These are phyloP conservation scores for Pyrrhoderma noxium DNA, from an alignment of 1,284 basidiomycete genomes.

Conservation along the genomic window DNA sequence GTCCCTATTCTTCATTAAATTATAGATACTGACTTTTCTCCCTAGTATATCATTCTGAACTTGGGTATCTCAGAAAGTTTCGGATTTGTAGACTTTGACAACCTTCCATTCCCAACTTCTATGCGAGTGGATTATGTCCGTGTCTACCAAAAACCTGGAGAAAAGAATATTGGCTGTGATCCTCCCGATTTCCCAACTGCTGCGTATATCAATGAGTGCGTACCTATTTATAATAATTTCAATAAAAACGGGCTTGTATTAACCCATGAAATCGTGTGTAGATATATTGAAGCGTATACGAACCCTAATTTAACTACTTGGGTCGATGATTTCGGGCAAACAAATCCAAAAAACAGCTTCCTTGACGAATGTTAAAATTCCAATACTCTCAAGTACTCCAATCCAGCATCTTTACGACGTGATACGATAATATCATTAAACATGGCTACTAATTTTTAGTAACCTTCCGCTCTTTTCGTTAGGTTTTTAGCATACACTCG, in stretches of 20 bases:
- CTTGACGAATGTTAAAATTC: constrained; percentile 3
- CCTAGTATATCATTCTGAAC: constrained; percentile 42
- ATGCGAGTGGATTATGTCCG: constrained; percentile 67
- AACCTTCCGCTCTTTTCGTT: too few species aligned
- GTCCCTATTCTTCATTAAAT: constrained; percentile 8
- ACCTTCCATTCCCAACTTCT: constrained; percentile 53
- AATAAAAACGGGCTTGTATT: too few species aligned
- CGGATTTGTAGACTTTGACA: constrained; percentile 44
- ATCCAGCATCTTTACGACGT: too few species aligned
- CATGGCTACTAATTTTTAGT: too few species aligned
- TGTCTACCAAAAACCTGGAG: constrained; percentile 54
- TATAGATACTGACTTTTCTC: neutral
- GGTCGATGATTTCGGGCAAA: constrained; percentile 27
- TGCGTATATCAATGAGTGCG: constrained; percentile 44
- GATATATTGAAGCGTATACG: constrained; percentile 34
- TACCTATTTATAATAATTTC: constrained; percentile 4
- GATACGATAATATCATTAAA: too few species aligned
- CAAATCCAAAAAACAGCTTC: constrained; percentile 10
- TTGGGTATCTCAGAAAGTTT: constrained; percentile 53
- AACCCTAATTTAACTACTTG: constrained; percentile 37
- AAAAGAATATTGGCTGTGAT: constrained; percentile 63
- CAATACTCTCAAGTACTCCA: neutral
- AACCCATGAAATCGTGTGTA: constrained; percentile 12
- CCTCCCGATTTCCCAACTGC: constrained; percentile 62
- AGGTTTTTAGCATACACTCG: too few species aligned